These are phyloP conservation scores for Suillus weaverae DNA, from an alignment of 768 basidiomycete species.

Conservation along the genomic window DNA sequence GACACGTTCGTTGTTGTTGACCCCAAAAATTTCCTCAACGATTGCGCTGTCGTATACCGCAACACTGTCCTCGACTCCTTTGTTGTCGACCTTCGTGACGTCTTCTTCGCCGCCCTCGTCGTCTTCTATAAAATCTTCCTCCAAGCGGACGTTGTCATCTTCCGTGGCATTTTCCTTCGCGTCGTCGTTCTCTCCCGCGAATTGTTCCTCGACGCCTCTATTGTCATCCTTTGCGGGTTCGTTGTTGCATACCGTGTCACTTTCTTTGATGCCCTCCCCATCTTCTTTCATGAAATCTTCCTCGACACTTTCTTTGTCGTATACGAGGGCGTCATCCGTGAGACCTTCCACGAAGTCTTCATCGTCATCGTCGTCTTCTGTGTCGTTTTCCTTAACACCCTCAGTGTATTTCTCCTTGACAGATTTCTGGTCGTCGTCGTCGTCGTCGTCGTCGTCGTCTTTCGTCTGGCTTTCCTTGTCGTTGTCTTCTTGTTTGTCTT, in stretches of 20 bases:
- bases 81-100: not conserved
- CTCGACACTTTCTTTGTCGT: not conserved
- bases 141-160: not conserved
- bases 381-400: not conserved
- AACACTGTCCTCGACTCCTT: too few species aligned
- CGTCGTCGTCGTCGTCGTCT: not conserved
- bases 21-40: not conserved
- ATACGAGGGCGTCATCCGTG: not conserved
- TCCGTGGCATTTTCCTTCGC: not conserved
- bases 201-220: not conserved
- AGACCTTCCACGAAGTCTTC: too few species aligned
- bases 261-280: not conserved
- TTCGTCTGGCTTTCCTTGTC: not conserved
- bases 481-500: not conserved
- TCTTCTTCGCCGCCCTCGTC: not conserved
- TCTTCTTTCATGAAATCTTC: not conserved
- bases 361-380: too few species aligned
- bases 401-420: not conserved
- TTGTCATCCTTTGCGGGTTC: not conserved
- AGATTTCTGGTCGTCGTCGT: not conserved
- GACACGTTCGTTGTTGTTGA: not conserved
- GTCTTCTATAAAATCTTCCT: not conserved
- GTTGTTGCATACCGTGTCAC: not conserved
- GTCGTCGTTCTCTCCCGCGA: not conserved
- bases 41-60: not conserved